Conservation (phyloP, 2,329 filamentous ascomycete genomes). For the Karstenula rhodostoma region DNA sequence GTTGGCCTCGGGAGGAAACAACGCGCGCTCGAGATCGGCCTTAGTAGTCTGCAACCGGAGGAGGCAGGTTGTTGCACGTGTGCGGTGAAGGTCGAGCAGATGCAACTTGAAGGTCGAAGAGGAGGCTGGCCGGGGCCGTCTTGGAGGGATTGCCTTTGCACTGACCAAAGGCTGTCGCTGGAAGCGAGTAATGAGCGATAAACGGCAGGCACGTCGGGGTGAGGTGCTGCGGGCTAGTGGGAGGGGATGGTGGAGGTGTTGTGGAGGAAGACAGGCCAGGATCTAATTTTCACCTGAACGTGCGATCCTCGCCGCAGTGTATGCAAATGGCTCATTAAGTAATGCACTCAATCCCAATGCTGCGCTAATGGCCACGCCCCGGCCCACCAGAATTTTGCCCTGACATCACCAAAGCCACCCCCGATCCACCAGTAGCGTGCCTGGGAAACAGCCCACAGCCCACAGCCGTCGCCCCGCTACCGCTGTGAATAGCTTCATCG, state of each 20-base stretch:
- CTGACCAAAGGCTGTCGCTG: slow-evolving; percentile 50
- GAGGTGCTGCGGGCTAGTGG: slow-evolving; percentile 15
- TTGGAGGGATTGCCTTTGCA: slow-evolving; percentile 53
- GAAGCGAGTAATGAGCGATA: slow-evolving; percentile 14
- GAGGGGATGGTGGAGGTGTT: slow-evolving; percentile 20
- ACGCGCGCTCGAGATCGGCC: slow-evolving; percentile 50
- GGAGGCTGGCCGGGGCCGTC: slow-evolving; percentile 56
- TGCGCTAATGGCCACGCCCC: slow-evolving; percentile 14
- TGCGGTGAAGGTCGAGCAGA: slow-evolving; percentile 55
- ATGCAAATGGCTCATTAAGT: slow-evolving; percentile 32
- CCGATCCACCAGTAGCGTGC: slow-evolving; percentile 7
- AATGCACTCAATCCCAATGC: slow-evolving; percentile 22
- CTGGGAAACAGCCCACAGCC: slow-evolving; percentile 1
- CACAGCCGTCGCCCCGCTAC: background rate
- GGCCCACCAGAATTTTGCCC: slow-evolving; percentile 17
- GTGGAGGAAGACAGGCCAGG: slow-evolving; percentile 30
- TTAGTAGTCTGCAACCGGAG: slow-evolving; percentile 50
- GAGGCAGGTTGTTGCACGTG: slow-evolving; percentile 60
- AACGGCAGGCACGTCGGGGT: slow-evolving; percentile 17
- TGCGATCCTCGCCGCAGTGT: slow-evolving; percentile 26
- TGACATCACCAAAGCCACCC: slow-evolving; percentile 25
- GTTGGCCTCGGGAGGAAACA: slow-evolving; percentile 54
- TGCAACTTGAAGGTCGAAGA: slow-evolving; percentile 58
- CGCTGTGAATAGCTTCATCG: slow-evolving; percentile 13
- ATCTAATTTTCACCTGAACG: slow-evolving; percentile 39